Base-by-base conservation (phyloP, 306 rosid genomes). In the Clitoria ternatea region DNA sequence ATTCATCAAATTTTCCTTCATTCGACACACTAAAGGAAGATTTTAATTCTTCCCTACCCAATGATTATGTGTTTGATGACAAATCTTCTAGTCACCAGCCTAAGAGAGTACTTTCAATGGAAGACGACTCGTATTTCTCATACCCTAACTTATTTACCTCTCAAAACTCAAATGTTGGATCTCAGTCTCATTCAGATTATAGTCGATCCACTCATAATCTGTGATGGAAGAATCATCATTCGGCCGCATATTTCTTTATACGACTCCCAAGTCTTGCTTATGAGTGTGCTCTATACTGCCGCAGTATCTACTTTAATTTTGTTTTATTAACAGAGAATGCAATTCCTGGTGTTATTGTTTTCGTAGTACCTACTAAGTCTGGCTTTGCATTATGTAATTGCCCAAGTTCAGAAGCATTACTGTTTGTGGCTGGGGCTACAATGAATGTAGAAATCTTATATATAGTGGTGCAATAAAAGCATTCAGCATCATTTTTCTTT, bases 81-180 rank as follows among this genome's bases (percentile, higher is more conserved):
- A 81, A 74, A 40, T 69, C 72, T 43, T 53, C 60, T 24, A 69
- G 32, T 63, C 90, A 79, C 84, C 87, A 77, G 73, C 88, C 89
- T 45, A 85, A 84, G 80, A 84, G 94, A 77, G 61, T 81, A 43
- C 70, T 92, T 44, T 90, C 98, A 22, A 85, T 89, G 92, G 98
- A 89, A 0, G 92, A 94, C 5, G 97, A 87, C 65, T 30, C 91
- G 0, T 94, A 85, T 79, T 87, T 83, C 36, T 88, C 97, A 0
- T 94, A 90, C 77, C 96, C 96, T 23, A 90, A 89, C 85, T 77
- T 94, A 74, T 94, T 89, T 63, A 76, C 86, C 60, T 72, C 88
- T 11, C 89, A 87, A 55, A 88, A 72, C 57, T 73, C 89, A 52
- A 80, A 64, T 73, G 77, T 45, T 9, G 87, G 84, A 77, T 85